phyloP scores from a whole-genome alignment of 345 rosid species.

The Gossypium ekmanianum region DNA sequence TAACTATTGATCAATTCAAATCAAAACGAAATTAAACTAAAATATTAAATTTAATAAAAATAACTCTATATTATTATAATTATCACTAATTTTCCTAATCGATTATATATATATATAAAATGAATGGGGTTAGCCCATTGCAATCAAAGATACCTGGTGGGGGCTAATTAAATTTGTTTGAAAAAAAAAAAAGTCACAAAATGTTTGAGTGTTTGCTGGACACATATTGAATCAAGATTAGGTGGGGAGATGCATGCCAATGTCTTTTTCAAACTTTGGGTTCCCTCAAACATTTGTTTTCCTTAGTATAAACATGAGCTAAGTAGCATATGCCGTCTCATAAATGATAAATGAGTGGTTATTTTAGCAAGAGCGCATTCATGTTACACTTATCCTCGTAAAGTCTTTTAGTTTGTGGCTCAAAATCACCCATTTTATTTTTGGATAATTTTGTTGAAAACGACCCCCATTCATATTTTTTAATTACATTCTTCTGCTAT shows the following conservation, averaged over 20 bases:
- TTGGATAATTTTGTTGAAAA: background rate
- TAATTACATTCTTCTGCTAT: too few relatives aligned
- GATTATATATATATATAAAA: too few relatives aligned
- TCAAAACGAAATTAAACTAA: too few relatives aligned
- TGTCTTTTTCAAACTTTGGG: background rate
- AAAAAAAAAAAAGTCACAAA: background rate
- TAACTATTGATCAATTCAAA: too few relatives aligned
- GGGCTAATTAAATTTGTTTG: background rate
- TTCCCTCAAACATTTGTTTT: background rate
- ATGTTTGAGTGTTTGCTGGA: background rate
- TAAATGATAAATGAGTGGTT: background rate
- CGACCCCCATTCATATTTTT: background rate
- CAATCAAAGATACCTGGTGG: too few relatives aligned
- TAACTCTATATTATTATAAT: too few relatives aligned
- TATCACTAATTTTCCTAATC: too few relatives aligned
- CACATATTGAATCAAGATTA: background rate
- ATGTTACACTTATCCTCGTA: background rate
- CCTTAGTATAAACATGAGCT: too few relatives aligned
- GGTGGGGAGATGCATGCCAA: conserved; percentile 14
- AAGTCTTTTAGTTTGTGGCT: background rate
- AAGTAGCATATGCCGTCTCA: background rate
- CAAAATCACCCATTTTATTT: background rate
- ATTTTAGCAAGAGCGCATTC: background rate
- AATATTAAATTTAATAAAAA: too few relatives aligned
- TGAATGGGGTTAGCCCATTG: too few relatives aligned